These are phyloP conservation scores for Paramecium biaurelia DNA, from an alignment of 73 alveolate genomes.

Conservation along the genomic window DNA sequence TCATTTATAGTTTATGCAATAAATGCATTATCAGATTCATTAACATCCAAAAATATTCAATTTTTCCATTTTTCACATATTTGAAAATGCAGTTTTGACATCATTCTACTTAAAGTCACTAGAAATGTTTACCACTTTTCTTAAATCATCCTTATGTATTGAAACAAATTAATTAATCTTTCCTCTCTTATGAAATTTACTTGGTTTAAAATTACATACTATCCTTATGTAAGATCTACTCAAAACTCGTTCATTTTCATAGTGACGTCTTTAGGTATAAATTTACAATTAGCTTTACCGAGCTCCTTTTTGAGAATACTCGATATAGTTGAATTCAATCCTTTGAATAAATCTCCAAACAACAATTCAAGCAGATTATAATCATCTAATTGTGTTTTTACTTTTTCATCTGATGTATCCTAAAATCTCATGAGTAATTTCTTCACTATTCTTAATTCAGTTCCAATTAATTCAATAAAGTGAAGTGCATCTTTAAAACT, in stretches of 20 bases:
- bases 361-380: constrained; percentile 90
- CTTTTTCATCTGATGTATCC: constrained; percentile 75
- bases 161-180: constrained; percentile 90
- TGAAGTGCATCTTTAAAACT: constrained; percentile 92
- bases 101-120: constrained; percentile 77
- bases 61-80: constrained; percentile 76
- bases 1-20: constrained; percentile 92
- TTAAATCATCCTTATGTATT: constrained; percentile 68
- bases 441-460: constrained; percentile 77
- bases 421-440: constrained; percentile 77
- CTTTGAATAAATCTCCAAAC: constrained; percentile 96
- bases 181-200: constrained; percentile 74
- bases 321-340: constrained; percentile 71
- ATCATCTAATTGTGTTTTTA: constrained; percentile 88
- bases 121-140: constrained; percentile 80
- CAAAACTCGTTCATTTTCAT: background rate
- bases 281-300: constrained; percentile 68
- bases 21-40: constrained; percentile 96
- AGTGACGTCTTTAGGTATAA: constrained; percentile 67
- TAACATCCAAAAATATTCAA: constrained; percentile 97
- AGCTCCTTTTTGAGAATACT: constrained; percentile 81
- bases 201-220: constrained; percentile 77
- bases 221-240: constrained; percentile 77
- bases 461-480: constrained; percentile 92
- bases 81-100: background rate